Percentiles rank a stretch among this genome's conserved stretches.
Conservation (phyloP, 2,329 filamentous ascomycete species). For the Metarhizium sp. region DNA sequence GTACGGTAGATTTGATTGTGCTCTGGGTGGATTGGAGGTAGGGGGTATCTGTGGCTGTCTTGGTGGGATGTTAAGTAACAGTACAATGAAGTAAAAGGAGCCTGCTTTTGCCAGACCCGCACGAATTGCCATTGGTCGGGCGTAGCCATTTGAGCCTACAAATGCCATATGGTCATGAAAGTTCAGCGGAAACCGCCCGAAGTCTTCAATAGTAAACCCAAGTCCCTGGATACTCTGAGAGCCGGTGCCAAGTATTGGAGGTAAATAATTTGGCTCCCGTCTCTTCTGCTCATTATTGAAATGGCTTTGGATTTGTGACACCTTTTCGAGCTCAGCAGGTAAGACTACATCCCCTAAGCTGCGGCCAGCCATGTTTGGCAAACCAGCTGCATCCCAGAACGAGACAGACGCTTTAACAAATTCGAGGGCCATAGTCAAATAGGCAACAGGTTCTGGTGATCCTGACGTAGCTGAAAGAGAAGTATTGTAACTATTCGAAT, state of each 20-base stretch:
- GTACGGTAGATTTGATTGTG: conserved; percentile 31
- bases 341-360: conserved; percentile 46
- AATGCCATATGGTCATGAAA: conserved; percentile 48
- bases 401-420: conserved; percentile 45
- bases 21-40: conserved; percentile 34
- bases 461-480: conserved; percentile 20
- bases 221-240: conserved; percentile 45
- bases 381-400: conserved; percentile 47
- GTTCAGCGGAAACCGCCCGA: conserved; percentile 41
- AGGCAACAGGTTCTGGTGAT: conserved; percentile 42
- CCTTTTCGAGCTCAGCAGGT: conserved; percentile 41
- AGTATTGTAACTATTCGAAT: conserved; percentile 1
- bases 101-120: conserved; percentile 50
- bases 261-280: conserved; percentile 53
- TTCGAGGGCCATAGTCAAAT: conserved; percentile 48
- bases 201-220: conserved; percentile 43
- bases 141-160: conserved; percentile 39
- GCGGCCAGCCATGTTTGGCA: conserved; percentile 35
- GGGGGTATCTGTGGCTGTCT: conserved; percentile 34
- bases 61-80: conserved; percentile 31
- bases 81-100: conserved; percentile 53
- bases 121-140: conserved; percentile 38
- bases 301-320: conserved; percentile 38
- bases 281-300: conserved; percentile 48
- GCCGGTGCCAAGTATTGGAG: conserved; percentile 50